These are phyloP conservation scores for Davidsoniella neocaledoniae DNA, from an alignment of 2,329 filamentous ascomycete genomes.

Conservation along the genomic window DNA sequence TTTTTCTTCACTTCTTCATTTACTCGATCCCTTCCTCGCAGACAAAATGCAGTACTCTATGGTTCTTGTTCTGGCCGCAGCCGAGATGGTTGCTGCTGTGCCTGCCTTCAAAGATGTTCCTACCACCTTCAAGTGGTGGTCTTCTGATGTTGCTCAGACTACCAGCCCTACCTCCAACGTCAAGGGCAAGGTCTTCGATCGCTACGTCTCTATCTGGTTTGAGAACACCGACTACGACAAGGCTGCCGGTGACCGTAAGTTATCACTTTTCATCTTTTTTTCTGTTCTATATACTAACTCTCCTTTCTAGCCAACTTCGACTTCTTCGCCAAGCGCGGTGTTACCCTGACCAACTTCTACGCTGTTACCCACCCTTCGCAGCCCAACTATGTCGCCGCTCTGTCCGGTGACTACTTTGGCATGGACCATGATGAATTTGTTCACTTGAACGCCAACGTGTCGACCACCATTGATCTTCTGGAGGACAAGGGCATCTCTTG, in stretches of 20 bases:
- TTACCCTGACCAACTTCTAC: conserved; percentile 25
- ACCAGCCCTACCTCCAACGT: conserved; percentile 45
- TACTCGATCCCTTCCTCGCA: neutral
- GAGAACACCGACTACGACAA: conserved; percentile 59
- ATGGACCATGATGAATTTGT: conserved; percentile 52
- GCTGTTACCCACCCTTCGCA: conserved; percentile 56
- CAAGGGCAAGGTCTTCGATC: conserved; percentile 55
- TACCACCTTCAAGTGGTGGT: conserved; percentile 29
- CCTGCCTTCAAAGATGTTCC: conserved; percentile 1
- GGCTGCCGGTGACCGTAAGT: conserved; percentile 43
- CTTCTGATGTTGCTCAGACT: conserved; percentile 22
- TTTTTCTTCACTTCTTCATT: neutral
- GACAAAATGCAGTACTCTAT: conserved; percentile 1
- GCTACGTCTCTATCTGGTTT: conserved; percentile 57
- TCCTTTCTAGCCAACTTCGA: conserved; percentile 16
- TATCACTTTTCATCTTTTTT: neutral
- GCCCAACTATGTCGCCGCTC: conserved; percentile 57
- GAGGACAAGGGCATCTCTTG: conserved; percentile 48
- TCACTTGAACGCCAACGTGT: conserved; percentile 40
- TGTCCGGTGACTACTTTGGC: conserved; percentile 58
- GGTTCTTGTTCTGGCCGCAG: conserved; percentile 1
- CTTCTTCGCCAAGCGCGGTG: conserved; percentile 19
- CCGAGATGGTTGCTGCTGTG: neutral
- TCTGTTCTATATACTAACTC: neutral
- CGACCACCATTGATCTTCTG: conserved; percentile 51